Base-by-base conservation (phyloP, 164 flowering plant genomes). In the Amborella trichopoda region DNA sequence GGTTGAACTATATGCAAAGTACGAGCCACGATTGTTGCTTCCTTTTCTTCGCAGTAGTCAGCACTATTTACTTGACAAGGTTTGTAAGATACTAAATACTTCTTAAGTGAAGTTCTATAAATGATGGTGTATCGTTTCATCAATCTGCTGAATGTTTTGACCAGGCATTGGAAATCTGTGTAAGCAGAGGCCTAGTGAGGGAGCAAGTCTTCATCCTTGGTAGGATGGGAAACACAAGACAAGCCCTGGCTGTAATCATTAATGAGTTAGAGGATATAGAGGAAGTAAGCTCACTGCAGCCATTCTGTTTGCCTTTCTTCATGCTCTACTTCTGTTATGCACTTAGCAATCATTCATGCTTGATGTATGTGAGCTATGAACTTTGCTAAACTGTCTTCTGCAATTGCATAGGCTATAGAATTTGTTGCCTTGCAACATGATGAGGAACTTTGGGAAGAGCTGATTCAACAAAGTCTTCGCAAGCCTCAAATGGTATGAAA, bases 401-500 rank as follows among this genome's bases (percentile, higher is more conserved):
- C 41, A 16, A 38, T 38, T 56, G 53, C 84, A n/a, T n/a, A 93
- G 96, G 99, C 99, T 44, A 74, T 93, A 58, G 96, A 93, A 47
- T 93, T 93, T 66, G 95, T 83, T 36, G 75, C 68, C 18, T 62
- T 72, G 78, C 96, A 93, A 59, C 93, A 93, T 49, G 96, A 93
- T 63, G 96, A 93, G 64, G 96, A 93, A 23, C 88, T 93, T n/a
- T 88, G 99, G 99, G 94, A 87, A 77, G 99, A 93, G 61, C 63
- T 93, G 51, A 81, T 93, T 39, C 78, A 65, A 52, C 96, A 84
- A 60, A 82, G 95, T 45, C 72, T 88, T 23, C 42, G 81, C 61
- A 84, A 78, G 51, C 84, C 99, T 43, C 95, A 93, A 72, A 93
- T 93, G 99, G 99, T 93, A 80, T n/a, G n/a, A n/a, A n/a, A n/a